Evolutionary conservation across 2,329 filamentous ascomycete genomes (phyloP).

Genomic region (Juglanconis juglandina): DNA sequence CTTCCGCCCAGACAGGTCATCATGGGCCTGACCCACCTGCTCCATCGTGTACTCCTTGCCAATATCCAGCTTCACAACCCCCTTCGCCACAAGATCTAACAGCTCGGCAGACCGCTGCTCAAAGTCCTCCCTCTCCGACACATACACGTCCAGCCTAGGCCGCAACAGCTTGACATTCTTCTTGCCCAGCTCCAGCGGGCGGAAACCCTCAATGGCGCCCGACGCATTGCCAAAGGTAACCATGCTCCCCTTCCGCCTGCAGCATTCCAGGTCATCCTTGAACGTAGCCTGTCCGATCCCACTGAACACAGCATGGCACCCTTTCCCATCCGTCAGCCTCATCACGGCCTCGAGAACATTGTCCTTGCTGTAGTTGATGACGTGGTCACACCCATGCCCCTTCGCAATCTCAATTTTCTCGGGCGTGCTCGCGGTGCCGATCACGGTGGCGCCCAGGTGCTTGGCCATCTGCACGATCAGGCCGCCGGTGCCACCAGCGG

Average conservation of each 20-base stretch:
- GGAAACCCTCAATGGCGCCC: conserved; percentile 59
- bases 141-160: conserved; percentile 61
- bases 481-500: conserved; percentile 76
- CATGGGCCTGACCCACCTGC: conserved; percentile 17
- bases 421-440: conserved; percentile 72
- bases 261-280: conserved; percentile 40
- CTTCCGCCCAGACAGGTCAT: conserved; percentile 16
- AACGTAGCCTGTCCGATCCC: conserved; percentile 74
- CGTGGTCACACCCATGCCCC: conserved; percentile 66
- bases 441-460: conserved; percentile 70
- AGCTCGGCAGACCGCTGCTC: conserved; percentile 24
- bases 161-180: conserved; percentile 66
- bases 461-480: conserved; percentile 74
- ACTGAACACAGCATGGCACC: conserved; percentile 76
- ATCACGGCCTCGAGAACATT: conserved; percentile 57
- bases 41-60: conserved; percentile 19
- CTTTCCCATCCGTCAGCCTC: conserved; percentile 67
- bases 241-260: conserved; percentile 54
- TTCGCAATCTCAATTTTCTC: conserved; percentile 72
- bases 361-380: conserved; percentile 66
- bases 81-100: conserved; percentile 19
- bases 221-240: conserved; percentile 63
- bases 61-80: conserved; percentile 17
- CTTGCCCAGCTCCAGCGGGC: conserved; percentile 42
- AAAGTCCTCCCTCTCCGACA: conserved; percentile 58